Conservation (phyloP, 2,329 filamentous ascomycete genomes). For the Chaetomiaceae sp. region DNA sequence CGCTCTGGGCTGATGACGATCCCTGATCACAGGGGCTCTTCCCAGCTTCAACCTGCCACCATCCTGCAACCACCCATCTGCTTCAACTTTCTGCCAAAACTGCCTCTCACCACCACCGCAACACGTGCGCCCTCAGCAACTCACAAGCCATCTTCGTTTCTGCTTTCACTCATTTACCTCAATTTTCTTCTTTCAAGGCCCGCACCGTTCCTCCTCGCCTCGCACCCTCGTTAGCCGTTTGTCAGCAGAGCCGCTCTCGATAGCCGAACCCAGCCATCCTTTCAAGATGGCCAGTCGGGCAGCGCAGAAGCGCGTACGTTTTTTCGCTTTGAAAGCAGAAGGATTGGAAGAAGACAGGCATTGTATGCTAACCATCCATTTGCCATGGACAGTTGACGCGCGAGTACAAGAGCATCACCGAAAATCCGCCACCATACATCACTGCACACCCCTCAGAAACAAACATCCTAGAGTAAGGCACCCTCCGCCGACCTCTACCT, state of each 20-base stretch:
- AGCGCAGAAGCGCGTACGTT: conserved; percentile 29
- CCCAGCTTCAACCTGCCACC: not conserved
- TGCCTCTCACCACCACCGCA: not conserved
- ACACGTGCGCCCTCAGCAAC: not conserved
- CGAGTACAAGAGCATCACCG: conserved; percentile 58
- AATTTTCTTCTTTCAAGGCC: not conserved
- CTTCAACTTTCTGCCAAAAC: too few species aligned
- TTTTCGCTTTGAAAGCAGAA: too few species aligned
- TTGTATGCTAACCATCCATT: not conserved
- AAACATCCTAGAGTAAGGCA: conserved; percentile 78
- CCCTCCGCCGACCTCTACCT: not conserved
- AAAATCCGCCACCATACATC: conserved; percentile 85
- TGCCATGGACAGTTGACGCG: conserved; percentile 47
- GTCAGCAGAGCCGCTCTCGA: not conserved
- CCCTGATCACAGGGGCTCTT: too few species aligned
- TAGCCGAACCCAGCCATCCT: not conserved
- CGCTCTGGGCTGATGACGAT: too few species aligned
- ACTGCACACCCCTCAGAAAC: conserved; percentile 81
- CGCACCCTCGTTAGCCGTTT: not conserved
- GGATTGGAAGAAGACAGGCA: too few species aligned
- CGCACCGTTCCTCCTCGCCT: too few species aligned
- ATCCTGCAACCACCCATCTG: not conserved
- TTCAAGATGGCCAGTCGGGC: conserved; percentile 25
- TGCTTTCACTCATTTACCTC: not conserved
- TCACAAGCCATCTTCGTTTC: not conserved